Evolutionary conservation across 331 rosid genomes (phyloP), one percentile per base, ranked within the genome.

Genomic region (Phaseolus coccineus): DNA sequence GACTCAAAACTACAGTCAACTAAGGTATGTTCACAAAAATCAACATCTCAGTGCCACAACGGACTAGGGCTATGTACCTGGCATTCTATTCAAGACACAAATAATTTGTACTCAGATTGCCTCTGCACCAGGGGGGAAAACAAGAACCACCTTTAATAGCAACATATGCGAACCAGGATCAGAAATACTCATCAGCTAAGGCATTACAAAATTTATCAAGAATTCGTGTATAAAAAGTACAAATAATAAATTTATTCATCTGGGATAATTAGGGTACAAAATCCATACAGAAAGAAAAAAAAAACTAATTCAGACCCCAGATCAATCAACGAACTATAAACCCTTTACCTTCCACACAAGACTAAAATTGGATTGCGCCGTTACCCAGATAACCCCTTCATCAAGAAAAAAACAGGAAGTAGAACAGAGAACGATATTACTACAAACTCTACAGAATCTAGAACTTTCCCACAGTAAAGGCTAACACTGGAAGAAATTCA

Each of bases 31-130:
- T 7, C 48, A 37, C 53, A 62, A 78, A 28, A 69, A 78, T 56
- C 62, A 74, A 77, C 11, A 71, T 64, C 70, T 70, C 59, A 69
- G 22, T 57, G 78, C 59, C 62, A 51, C 46, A 55, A 53, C 28
- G 8, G 73, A 55, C n/a, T 44, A 44, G 56, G 69, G 52, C 31
- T 69, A 39, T 48, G 66, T 84, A 94, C 98, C 97, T 81, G 93
- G 88, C 98, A 94, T 94, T 87, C 87, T 83, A 55, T 70, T 80
- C 31, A 50, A 74, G 52, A 64, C 15, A 31, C 61, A 25, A 13
- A 42, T 69, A 77, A 84, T 62, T 37, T 46, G 22, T 84, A 59
- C 77, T 71, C 77, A 57, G 74, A 72, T 77, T 67, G 81, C 81
- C 86, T 77, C 96, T 87, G 94, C 91, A 82, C 58, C 72, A 71